Evolutionary conservation across 768 basidiomycete species (phyloP).

Genomic region (Pulveroboletus sp.): DNA sequence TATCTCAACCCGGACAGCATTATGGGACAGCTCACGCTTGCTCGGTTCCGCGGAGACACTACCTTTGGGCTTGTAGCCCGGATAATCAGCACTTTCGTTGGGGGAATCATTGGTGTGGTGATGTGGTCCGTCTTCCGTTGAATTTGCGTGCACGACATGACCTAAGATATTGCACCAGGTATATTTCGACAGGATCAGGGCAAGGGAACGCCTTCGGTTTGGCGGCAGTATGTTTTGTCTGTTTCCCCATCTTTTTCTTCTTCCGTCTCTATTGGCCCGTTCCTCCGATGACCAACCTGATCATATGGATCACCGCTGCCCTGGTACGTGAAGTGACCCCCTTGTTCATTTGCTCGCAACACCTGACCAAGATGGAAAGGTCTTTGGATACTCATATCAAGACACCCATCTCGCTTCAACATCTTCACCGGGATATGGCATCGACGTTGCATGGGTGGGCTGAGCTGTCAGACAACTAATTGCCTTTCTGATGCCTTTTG

Average conservation of each 20-base stretch:
- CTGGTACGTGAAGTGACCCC: conserved; percentile 42
- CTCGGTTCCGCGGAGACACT: conserved; percentile 74
- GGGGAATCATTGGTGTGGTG: conserved; percentile 56
- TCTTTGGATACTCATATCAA: conserved; percentile 72
- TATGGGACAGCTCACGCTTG: conserved; percentile 70
- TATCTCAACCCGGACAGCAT: conserved; percentile 38
- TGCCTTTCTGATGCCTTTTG: not conserved
- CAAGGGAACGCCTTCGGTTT: conserved; percentile 65
- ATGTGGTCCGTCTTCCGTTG: conserved; percentile 52
- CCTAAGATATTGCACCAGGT: conserved; percentile 39
- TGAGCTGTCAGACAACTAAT: not conserved
- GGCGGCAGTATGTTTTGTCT: conserved; percentile 61
- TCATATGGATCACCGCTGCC: conserved; percentile 59
- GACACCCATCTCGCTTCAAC: conserved; percentile 47
- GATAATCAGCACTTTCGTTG: conserved; percentile 60
- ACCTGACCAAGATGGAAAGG: conserved; percentile 33
- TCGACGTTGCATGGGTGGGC: conserved; percentile 67
- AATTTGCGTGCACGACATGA: not conserved
- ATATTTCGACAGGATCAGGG: conserved; percentile 61
- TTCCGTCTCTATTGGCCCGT: conserved; percentile 71
- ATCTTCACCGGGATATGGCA: conserved; percentile 55
- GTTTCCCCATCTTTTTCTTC: conserved; percentile 70
- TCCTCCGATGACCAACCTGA: conserved; percentile 65
- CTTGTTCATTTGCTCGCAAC: not conserved
- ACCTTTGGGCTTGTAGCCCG: conserved; percentile 60